Evolutionary conservation across 2,329 filamentous ascomycete genomes (phyloP), one percentile per base, ranked within the genome.

Genomic region (Arthroderma uncinatum): DNA sequence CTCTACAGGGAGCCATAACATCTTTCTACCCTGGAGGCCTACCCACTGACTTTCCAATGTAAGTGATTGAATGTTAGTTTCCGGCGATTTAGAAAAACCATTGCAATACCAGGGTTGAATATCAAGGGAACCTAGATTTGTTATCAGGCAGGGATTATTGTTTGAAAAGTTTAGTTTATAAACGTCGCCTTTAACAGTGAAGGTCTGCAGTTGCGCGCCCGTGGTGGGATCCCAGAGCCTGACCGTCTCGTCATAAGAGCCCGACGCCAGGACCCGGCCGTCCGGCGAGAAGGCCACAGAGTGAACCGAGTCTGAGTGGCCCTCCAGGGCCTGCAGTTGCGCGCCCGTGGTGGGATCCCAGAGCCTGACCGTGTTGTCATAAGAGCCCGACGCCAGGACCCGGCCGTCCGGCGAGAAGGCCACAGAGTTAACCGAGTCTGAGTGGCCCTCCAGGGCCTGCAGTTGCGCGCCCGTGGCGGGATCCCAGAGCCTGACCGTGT

Each of bases 141-240:
- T 33, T 8, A 4, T 37, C 30, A 39, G 4, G 14, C 7, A 42
- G 33, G 7, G 19, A 14, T 19, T 12, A 47, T 25, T 23, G 3
- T 25, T 4, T 2, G 19, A 47, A 40, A 40, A 40, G 37, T 6
- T 4, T 25, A 47, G 19, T 12, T 28, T 19, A 10, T 23, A 2
- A 23, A 12, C 2, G 4, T 4, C 19, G 5, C 9, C 23, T 14
- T 25, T 9, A 47, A 28, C 10, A 47, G 7, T 28, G 5, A 97
- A 81, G 33, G 90, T 79, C n/a, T 88, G 86, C 2, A 97, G 77
- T 0, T 92, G 91, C 70, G 97, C 96, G 6, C 79, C 87, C 2
- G 85, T 84, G 8, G 84, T 78, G 16, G 44, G 16, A 53, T 59
- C 30, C 57, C 57, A 59, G 25, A 59, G 44, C 44, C 16, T 53